Base-by-base conservation (phyloP, 768 basidiomycete species). In the Lepiota venenata region DNA sequence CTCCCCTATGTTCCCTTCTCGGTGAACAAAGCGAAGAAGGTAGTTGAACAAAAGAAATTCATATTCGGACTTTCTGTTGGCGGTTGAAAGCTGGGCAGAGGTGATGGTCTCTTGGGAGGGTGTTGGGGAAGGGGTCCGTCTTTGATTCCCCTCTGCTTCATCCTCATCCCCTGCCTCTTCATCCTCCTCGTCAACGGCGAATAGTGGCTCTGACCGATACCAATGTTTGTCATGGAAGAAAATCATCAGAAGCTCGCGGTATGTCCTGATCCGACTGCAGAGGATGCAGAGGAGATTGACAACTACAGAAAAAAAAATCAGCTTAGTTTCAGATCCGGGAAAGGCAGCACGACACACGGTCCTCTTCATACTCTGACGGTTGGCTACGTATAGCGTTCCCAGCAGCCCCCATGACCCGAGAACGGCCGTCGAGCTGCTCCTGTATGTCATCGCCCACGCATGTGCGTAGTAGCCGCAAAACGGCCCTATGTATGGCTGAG, bases 11-110 rank as follows among this genome's bases (percentile, higher is more conserved):
- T 87, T 82, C 16, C 93, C 93, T 73, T 98, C 95, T 53, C 94
- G 82, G 66, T 98, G 95, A 20, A 94, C 89, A 65, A 94, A 98
- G 0, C 93, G 91, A 9, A 98, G 83, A 35, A 98, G 84, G 63
- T 96, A 96, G 64, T 95, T 92, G 77, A 98, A 97, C 11, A 98
- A 77, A 25, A 96, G 82, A 64, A 97, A 98, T 65, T 98, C 95
- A 63, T 96, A 96, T 71, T 96, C 93, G 16, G 91, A 75, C 66
- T 88, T 90, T 64, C 82, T 85, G 16, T 69, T 66, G 0, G 66
- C 57, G 3, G 79, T 70, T 11, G 77, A 68, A 12, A 69, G 64
- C 11, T 72, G 74, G 8, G 70, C 77, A 10, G 81, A 83, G 29
- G 73, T 82, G 32, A 81, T 70, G 2, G 84, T 87, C 5, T 69